These are phyloP conservation scores for Populus hybrid DNA, from an alignment of 441 rosid species.

Conservation along the genomic window DNA sequence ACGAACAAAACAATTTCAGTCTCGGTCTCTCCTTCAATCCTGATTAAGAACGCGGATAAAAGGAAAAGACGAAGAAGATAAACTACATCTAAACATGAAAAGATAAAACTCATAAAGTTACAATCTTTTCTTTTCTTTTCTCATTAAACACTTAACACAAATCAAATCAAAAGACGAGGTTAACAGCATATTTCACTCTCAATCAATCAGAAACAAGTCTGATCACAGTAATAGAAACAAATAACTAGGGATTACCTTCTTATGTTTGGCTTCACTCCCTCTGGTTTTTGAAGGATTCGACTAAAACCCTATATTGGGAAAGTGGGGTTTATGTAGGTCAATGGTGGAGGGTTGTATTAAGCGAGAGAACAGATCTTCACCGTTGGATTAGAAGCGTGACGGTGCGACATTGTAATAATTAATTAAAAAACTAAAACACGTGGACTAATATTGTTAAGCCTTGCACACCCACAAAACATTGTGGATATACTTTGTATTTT, in stretches of 20 bases:
- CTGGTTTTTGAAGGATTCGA: background rate
- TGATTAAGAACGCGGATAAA: background rate
- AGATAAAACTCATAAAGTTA: background rate
- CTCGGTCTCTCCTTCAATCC: background rate
- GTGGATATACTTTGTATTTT: too few relatives aligned
- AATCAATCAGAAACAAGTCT: background rate
- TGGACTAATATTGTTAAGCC: too few relatives aligned
- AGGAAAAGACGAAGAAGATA: background rate
- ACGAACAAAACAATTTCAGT: background rate
- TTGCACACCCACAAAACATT: too few relatives aligned
- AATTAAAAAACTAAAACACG: too few relatives aligned
- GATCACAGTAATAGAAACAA: too few relatives aligned
- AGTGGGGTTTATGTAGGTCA: conserved; percentile 19
- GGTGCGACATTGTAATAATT: background rate
- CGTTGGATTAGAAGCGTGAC: conserved; percentile 20
- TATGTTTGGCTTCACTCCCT: background rate
- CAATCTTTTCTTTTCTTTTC: background rate
- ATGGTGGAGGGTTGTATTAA: background rate
- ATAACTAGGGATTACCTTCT: conserved; percentile 3
- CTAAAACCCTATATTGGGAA: conserved; percentile 21
- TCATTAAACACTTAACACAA: background rate
- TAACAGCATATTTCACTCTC: too few relatives aligned
- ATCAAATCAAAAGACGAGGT: background rate
- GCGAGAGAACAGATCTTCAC: background rate
- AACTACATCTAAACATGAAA: background rate